These are phyloP conservation scores for Apostasia ramifera DNA, from an alignment of 106 monocot species.

Conservation along the genomic window DNA sequence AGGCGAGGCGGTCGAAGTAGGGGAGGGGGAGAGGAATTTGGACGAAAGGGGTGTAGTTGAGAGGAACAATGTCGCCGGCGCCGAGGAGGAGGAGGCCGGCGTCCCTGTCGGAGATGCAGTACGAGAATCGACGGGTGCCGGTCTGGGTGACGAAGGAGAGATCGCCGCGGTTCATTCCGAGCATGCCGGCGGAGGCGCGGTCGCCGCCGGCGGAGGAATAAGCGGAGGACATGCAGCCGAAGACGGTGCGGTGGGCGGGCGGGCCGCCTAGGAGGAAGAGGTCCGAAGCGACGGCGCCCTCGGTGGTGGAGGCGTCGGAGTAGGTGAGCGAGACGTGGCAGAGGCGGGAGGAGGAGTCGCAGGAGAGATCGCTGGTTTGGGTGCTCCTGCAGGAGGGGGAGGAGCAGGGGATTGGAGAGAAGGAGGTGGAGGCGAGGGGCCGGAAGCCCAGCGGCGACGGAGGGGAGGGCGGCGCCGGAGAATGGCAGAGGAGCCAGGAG, in stretches of 20 bases:
- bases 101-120: constrained; percentile 75
- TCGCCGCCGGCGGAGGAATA: constrained; percentile 25
- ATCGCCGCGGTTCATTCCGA: constrained; percentile 89
- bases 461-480: background rate
- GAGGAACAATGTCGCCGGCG: constrained; percentile 26
- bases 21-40: constrained; percentile 63
- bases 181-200: constrained; percentile 36
- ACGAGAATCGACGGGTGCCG: constrained; percentile 53
- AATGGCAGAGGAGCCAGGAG: constrained; percentile 74
- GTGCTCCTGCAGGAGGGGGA: constrained; percentile 50
- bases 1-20: constrained; percentile 89
- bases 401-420: constrained; percentile 50
- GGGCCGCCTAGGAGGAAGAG: constrained; percentile 27
- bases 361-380: constrained; percentile 64
- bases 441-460: constrained; percentile 4
- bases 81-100: constrained; percentile 53
- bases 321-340: constrained; percentile 85
- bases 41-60: constrained; percentile 79
- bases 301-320: constrained; percentile 82
- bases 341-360: constrained; percentile 23
- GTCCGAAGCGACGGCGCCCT: constrained; percentile 71
- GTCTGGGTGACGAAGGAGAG: constrained; percentile 85
- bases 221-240: constrained; percentile 79
- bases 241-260: constrained; percentile 29
- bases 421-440: constrained; percentile 49